Base-by-base conservation (phyloP, 495 filamentous ascomycete genomes). In the Aspergillus funiculosus region DNA sequence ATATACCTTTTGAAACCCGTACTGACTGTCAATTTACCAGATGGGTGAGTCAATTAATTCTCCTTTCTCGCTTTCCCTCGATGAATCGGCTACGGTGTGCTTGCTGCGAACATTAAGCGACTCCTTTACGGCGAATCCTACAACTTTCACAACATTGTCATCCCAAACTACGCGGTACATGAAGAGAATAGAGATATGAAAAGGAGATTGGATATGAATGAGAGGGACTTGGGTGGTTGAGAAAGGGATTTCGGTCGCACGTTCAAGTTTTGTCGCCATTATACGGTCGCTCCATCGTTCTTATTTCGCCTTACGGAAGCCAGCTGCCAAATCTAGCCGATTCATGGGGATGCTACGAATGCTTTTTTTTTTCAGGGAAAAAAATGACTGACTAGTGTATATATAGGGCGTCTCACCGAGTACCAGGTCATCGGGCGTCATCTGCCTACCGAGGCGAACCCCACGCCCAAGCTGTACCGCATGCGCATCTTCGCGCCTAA, bases 371-470 rank as follows among this genome's bases (percentile, higher is more conserved):
- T 34, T 35, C 18, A 18, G 11, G 40, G 25, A 30, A 30, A 15
- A 47, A 47, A 42, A 57, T 60, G 46, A 53, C 68, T 71, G 60
- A 71, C 61, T 61, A 60, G 51, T 50, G 41, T 50, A 25, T 48
- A 44, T n/a, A 52, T 69, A 95, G 92, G 91, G 83, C 91, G 94
- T 80, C 90, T 98, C 74, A 86, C 82, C 66, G 92, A 98, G 80
- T 98, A 95, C 81, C 94, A 96, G 80, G 92, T 98, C 74, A 96
- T 98, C 62, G 92, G 92, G 76, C 94, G 94, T 76, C 90, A 95
- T 73, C 74, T 97, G 83, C 92, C 92, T 68, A 85, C 83, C 60
- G 94, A 98, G 75, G 78, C 85, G 58, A 92, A 94, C 75, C 86
- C 89, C 57, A 87, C 86, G 53, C 92, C 92, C 56, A 92, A 90